Conservation (phyloP, 768 basidiomycete species). For the Tulasnella calospora region DNA sequence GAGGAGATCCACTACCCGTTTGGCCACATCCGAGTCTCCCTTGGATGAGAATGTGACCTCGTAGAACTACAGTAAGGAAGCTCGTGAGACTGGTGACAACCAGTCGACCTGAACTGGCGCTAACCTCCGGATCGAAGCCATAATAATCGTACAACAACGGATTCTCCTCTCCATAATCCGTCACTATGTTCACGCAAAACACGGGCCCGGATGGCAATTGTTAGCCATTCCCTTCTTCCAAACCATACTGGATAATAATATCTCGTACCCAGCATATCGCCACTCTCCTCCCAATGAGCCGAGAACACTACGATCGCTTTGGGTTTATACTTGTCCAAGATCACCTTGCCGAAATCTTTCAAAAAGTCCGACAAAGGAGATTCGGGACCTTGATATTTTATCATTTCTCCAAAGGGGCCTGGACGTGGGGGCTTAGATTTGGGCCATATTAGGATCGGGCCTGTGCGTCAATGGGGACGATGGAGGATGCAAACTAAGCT, state of each 20-base stretch:
- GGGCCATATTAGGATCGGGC: slow-evolving; percentile 36
- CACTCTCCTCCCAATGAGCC: slow-evolving; percentile 72
- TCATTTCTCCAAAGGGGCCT: slow-evolving; percentile 23
- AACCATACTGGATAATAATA: slow-evolving; percentile 4
- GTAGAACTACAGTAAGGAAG: slow-evolving; percentile 42
- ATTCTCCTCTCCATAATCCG: slow-evolving; percentile 72
- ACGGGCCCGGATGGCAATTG: neutral
- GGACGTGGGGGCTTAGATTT: slow-evolving; percentile 23
- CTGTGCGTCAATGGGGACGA: slow-evolving; percentile 38
- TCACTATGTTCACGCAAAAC: slow-evolving; percentile 43
- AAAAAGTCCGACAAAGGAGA: slow-evolving; percentile 58
- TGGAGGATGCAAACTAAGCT: neutral
- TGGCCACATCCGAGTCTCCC: slow-evolving; percentile 55
- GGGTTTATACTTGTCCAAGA: slow-evolving; percentile 67
- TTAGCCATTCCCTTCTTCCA: neutral
- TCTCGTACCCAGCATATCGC: slow-evolving; percentile 51
- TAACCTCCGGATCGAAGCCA: slow-evolving; percentile 47
- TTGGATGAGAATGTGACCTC: slow-evolving; percentile 60
- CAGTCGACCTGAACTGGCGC: neutral
- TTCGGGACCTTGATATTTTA: slow-evolving; percentile 42
- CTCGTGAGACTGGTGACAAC: neutral
- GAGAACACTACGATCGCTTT: slow-evolving; percentile 78
- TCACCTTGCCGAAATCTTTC: slow-evolving; percentile 56
- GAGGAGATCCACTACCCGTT: slow-evolving; percentile 57
- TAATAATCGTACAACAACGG: slow-evolving; percentile 72